Evolutionary conservation across 2,329 filamentous ascomycete species (phyloP).

Genomic region (Fusarium sp.): DNA sequence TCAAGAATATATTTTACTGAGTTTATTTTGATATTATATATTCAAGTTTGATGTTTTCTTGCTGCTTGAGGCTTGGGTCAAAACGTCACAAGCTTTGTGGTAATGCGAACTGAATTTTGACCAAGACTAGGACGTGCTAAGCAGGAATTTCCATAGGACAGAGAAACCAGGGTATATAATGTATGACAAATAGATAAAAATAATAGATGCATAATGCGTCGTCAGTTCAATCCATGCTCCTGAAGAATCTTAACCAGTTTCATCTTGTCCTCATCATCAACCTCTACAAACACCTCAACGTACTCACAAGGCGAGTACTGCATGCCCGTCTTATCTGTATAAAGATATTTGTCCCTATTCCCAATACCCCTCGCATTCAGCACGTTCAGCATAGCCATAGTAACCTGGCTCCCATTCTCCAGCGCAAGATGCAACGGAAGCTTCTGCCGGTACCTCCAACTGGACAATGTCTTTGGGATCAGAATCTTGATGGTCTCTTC

Average conservation of each 20-base stretch:
- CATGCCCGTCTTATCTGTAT: conserved; percentile 11
- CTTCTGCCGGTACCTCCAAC: conserved; percentile 13
- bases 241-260: background rate
- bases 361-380: background rate
- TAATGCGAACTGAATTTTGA: too few relatives aligned
- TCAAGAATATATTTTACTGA: too few relatives aligned
- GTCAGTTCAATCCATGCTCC: background rate
- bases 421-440: conserved; percentile 10
- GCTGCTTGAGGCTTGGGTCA: too few relatives aligned
- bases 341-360: conserved; percentile 3
- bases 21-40: too few relatives aligned
- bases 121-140: too few relatives aligned
- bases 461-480: background rate
- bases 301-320: conserved; percentile 17
- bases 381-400: conserved; percentile 1
- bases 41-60: too few relatives aligned
- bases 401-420: conserved; percentile 9
- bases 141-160: too few relatives aligned
- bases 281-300: conserved; percentile 12
- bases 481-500: conserved; percentile 16
- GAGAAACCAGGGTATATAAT: too few relatives aligned
- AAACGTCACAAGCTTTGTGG: too few relatives aligned
- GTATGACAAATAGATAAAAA: background rate
- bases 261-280: conserved; percentile 8
- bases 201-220: too few relatives aligned